phyloP scores from a whole-genome alignment of 2,329 filamentous ascomycete species.

The Botrytis hyacinthi region DNA sequence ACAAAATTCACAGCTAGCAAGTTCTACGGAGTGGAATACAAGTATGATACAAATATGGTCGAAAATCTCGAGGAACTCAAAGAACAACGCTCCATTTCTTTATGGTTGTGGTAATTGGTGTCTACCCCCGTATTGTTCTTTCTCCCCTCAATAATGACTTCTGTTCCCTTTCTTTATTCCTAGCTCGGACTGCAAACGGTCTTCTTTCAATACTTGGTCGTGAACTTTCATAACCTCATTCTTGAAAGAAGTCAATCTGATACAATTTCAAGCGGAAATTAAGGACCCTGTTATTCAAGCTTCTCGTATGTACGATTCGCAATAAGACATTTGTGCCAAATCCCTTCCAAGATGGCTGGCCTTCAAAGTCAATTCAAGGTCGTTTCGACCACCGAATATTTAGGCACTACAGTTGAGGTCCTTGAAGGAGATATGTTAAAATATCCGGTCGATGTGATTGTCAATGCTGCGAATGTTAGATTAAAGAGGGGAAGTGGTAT shows the following conservation, averaged over 20 bases:
- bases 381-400: not conserved
- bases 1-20: not conserved
- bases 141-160: not conserved
- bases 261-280: not conserved
- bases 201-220: slow-evolving; percentile 5
- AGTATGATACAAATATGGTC: not conserved
- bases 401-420: slow-evolving; percentile 6
- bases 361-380: not conserved
- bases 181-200: slow-evolving; percentile 12
- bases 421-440: not conserved
- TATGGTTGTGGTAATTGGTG: not conserved
- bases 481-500: not conserved
- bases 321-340: not conserved
- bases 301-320: not conserved
- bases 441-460: slow-evolving; percentile 12
- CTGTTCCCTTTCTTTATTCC: not conserved
- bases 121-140: not conserved
- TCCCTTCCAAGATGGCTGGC: not conserved
- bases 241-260: not conserved
- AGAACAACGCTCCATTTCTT: not conserved
- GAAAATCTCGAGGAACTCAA: not conserved
- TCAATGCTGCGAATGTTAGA: not conserved
- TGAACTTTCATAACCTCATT: not conserved
- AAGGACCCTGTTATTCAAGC: not conserved
- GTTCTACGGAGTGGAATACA: not conserved